A percentile compares a stretch with the other conserved stretches of the same genome.
These are phyloP conservation scores for Cinchona pubescens DNA, from an alignment of 257 asterid genomes.

Conservation along the genomic window DNA sequence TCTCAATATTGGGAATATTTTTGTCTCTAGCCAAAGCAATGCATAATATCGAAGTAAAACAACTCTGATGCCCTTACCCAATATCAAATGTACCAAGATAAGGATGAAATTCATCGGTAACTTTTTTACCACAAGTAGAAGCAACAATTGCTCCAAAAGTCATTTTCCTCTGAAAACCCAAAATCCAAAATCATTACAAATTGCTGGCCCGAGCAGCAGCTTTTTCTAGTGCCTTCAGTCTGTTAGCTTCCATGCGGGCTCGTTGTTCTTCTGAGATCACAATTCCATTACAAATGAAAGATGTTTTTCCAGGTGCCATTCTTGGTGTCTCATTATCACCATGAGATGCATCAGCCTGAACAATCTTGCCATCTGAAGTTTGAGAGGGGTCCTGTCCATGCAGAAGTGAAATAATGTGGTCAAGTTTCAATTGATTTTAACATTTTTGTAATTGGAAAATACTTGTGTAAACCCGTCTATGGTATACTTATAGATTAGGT, in stretches of 20 bases:
- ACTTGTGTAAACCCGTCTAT: too few relatives aligned
- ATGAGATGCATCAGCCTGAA: slow-evolving; percentile 20
- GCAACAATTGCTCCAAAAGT: neutral
- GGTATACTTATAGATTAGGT: too few relatives aligned
- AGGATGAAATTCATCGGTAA: neutral
- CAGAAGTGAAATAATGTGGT: neutral
- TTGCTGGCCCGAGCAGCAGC: slow-evolving; percentile 58
- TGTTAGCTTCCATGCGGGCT: slow-evolving; percentile 75
- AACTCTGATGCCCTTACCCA: neutral
- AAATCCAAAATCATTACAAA: neutral
- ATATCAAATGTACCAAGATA: neutral
- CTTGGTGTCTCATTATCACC: slow-evolving; percentile 25
- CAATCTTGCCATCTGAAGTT: slow-evolving; percentile 18
- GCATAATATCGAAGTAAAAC: too few relatives aligned
- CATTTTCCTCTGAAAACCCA: too few relatives aligned
- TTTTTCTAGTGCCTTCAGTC: slow-evolving; percentile 67
- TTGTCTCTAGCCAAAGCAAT: too few relatives aligned
- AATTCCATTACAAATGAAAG: slow-evolving; percentile 23
- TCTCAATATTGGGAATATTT: too few relatives aligned
- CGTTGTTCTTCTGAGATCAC: slow-evolving; percentile 61
- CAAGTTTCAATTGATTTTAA: neutral
- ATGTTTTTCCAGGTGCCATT: slow-evolving; percentile 13
- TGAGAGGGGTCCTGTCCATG: slow-evolving; percentile 43
- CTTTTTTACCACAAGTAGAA: neutral
- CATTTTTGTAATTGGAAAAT: too few relatives aligned